Evolutionary conservation across 176 grass and related monocot genomes (phyloP).

Genomic region (Carex parvula): DNA sequence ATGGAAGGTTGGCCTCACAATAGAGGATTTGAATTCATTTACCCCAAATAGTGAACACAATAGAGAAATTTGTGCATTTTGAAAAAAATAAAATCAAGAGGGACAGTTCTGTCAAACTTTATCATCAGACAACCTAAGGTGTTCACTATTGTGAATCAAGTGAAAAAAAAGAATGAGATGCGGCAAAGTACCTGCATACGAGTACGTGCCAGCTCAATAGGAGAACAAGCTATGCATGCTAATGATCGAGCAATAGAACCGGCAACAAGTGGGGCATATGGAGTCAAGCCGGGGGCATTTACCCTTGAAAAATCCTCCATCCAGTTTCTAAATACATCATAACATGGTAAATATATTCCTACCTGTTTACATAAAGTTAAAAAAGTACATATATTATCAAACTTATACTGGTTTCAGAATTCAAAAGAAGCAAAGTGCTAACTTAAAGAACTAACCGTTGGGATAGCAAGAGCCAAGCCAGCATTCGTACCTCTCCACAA

Average conservation of each 20-base stretch:
- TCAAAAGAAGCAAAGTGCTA: background rate
- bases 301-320: constrained; percentile 67
- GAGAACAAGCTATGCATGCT: constrained; percentile 93
- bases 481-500: constrained; percentile 97
- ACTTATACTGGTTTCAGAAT: background rate
- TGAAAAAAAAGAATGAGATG: background rate
- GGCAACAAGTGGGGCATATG: constrained; percentile 75
- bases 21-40: background rate
- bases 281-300: constrained; percentile 71
- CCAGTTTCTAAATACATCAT: constrained; percentile 86
- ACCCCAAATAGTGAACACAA: background rate
- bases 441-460: constrained; percentile 46
- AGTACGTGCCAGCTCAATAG: constrained; percentile 80
- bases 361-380: constrained; percentile 52
- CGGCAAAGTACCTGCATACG: constrained; percentile 73
- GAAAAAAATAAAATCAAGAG: background rate
- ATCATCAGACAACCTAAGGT: background rate
- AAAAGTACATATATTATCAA: constrained; percentile 5
- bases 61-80: background rate
- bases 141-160: background rate
- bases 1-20: background rate
- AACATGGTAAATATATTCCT: constrained; percentile 97
- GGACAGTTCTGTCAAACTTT: background rate
- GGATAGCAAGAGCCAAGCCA: constrained; percentile 89
- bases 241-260: constrained; percentile 76